Percentiles rank a stretch among this genome's conserved stretches.
These are phyloP conservation scores for Lepidium didymum DNA, from an alignment of 345 rosid species.

Conservation along the genomic window DNA sequence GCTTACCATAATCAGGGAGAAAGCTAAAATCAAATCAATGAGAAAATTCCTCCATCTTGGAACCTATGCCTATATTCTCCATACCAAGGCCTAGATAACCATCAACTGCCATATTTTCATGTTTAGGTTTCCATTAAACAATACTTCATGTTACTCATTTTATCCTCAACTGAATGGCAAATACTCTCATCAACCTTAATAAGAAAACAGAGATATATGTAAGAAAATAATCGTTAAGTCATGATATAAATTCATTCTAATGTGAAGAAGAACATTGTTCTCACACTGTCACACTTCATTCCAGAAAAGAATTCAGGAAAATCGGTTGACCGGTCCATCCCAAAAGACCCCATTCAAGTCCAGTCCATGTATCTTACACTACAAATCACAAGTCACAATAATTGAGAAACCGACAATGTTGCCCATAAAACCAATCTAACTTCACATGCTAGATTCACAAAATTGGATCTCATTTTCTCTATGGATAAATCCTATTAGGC, in stretches of 20 bases:
- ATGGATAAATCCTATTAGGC: neutral
- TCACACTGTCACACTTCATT: constrained; percentile 38
- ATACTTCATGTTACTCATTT: constrained; percentile 37
- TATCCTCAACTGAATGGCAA: constrained; percentile 37
- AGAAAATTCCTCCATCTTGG: constrained; percentile 43
- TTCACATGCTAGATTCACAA: constrained; percentile 10
- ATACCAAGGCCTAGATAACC: constrained; percentile 41
- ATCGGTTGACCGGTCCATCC: constrained; percentile 28
- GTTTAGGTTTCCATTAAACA: constrained; percentile 42
- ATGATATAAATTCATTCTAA: constrained; percentile 8
- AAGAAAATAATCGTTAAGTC: neutral
- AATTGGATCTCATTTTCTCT: neutral
- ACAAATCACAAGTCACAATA: constrained; percentile 4
- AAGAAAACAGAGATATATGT: neutral
- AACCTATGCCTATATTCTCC: constrained; percentile 41
- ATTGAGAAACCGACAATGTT: constrained; percentile 2
- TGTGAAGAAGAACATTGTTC: constrained; percentile 7
- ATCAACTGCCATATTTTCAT: constrained; percentile 44
- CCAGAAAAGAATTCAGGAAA: constrained; percentile 26
- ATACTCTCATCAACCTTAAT: constrained; percentile 40
- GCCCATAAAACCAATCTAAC: constrained; percentile 11
- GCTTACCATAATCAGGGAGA: constrained; percentile 36
- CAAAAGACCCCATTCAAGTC: constrained; percentile 26
- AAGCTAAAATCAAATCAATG: constrained; percentile 40
- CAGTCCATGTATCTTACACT: constrained; percentile 14